phyloP scores from a whole-genome alignment of 352 stramenopile species.

The Phytophthora litchii region DNA sequence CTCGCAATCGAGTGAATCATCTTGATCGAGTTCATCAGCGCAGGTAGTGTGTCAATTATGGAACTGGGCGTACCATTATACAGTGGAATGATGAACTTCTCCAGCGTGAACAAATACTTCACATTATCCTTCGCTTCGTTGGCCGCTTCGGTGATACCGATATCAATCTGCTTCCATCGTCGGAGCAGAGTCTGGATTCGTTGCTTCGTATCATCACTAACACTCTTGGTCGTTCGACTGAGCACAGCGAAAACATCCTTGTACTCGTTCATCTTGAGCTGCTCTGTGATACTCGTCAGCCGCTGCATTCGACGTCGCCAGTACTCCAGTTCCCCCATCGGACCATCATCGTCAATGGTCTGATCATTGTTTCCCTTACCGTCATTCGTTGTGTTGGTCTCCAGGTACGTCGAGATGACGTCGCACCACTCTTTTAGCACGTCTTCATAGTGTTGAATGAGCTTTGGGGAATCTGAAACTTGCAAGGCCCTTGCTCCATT shows the following conservation, averaged over 20 bases:
- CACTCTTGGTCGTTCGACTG: slow-evolving; percentile 83
- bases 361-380: slow-evolving; percentile 68
- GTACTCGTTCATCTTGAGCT: slow-evolving; percentile 97
- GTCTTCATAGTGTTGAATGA: slow-evolving; percentile 94
- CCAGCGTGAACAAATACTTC: slow-evolving; percentile 98
- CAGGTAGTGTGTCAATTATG: slow-evolving; percentile 98
- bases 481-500: slow-evolving; percentile 68
- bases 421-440: slow-evolving; percentile 98
- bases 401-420: slow-evolving; percentile 94
- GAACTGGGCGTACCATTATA: slow-evolving; percentile 94
- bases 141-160: slow-evolving; percentile 97
- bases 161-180: slow-evolving; percentile 98
- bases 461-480: slow-evolving; percentile 84
- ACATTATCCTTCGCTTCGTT: slow-evolving; percentile 99
- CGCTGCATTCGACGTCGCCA: slow-evolving; percentile 97
- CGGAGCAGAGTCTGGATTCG: slow-evolving; percentile 94
- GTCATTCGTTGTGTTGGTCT: slow-evolving; percentile 83
- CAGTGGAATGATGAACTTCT: slow-evolving; percentile 94
- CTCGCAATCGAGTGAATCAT: slow-evolving; percentile 99
- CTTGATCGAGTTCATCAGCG: slow-evolving; percentile 99
- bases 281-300: slow-evolving; percentile 98
- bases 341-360: slow-evolving; percentile 89
- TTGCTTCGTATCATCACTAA: slow-evolving; percentile 90
- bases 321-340: slow-evolving; percentile 97
- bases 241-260: slow-evolving; percentile 95